Percentiles rank a stretch among this genome's conserved stretches.
These are phyloP conservation scores for Quercus mongolica DNA, from an alignment of 306 rosid species.

Conservation along the genomic window DNA sequence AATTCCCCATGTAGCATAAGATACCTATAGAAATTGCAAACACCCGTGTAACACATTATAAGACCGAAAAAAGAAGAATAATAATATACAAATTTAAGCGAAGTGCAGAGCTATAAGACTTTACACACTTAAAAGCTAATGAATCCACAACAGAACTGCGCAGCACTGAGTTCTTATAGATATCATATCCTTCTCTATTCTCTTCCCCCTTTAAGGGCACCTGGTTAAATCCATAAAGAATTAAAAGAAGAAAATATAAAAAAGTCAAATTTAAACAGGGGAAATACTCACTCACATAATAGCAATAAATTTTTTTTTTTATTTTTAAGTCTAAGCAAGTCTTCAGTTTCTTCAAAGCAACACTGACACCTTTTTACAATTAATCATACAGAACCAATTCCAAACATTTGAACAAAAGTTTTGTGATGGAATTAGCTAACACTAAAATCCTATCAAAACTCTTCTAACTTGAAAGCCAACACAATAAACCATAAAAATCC, in stretches of 20 bases:
- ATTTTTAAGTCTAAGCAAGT: too few species aligned
- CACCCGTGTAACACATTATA: background rate
- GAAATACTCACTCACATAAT: background rate
- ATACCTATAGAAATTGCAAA: background rate
- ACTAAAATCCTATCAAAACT: background rate
- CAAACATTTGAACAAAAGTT: too few species aligned
- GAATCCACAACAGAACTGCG: background rate
- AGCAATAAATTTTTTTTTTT: too few species aligned
- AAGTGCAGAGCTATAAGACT: background rate
- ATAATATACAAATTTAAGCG: background rate
- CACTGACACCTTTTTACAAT: too few species aligned
- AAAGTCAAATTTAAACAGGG: background rate
- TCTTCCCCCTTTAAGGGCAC: background rate
- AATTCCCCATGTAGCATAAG: background rate
- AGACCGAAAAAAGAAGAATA: background rate
- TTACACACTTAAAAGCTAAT: background rate
- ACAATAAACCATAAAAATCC: background rate
- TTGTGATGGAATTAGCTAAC: too few species aligned
- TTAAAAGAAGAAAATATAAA: background rate
- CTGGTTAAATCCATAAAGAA: background rate
- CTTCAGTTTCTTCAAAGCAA: too few species aligned
- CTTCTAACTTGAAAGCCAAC: background rate
- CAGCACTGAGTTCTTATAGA: background rate
- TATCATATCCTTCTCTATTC: background rate
- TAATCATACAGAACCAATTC: too few species aligned